Evolutionary conservation across 1,284 basidiomycete species (phyloP).

Genomic region (Tilletia setariae): DNA sequence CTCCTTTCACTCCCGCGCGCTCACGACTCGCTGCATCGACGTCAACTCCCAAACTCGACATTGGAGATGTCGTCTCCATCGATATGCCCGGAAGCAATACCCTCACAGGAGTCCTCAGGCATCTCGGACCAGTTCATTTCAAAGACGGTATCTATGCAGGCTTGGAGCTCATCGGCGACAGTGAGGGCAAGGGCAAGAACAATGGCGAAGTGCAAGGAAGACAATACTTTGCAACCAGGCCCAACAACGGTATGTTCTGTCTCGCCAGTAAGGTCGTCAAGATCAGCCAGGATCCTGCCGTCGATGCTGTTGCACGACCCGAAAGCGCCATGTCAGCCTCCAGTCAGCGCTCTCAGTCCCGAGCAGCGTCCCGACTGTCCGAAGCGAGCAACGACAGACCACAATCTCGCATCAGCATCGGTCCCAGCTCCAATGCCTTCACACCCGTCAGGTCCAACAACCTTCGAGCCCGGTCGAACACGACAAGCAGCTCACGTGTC

Average conservation of each 20-base stretch:
- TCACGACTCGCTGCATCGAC: not conserved
- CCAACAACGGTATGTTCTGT: slow-evolving; percentile 86
- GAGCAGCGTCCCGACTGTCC: not conserved
- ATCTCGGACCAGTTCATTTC: slow-evolving; percentile 44
- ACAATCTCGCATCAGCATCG: not conserved
- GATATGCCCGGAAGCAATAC: slow-evolving; percentile 28
- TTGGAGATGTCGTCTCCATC: slow-evolving; percentile 43
- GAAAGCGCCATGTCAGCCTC: slow-evolving; percentile 43
- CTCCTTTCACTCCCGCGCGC: not conserved
- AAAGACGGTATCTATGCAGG: slow-evolving; percentile 46
- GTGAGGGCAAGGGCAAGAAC: slow-evolving; percentile 85
- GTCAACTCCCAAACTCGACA: slow-evolving; percentile 25
- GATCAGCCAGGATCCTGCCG: slow-evolving; percentile 31
- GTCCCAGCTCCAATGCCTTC: not conserved
- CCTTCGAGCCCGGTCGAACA: not conserved
- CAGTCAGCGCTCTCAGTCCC: not conserved
- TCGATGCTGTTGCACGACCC: slow-evolving; percentile 47
- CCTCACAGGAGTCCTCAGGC: slow-evolving; percentile 45
- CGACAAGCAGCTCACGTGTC: not conserved
- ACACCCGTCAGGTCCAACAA: slow-evolving; percentile 5
- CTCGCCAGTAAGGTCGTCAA: slow-evolving; percentile 68
- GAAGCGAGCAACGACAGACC: not conserved
- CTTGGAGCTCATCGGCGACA: slow-evolving; percentile 47
- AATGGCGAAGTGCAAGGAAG: slow-evolving; percentile 84
- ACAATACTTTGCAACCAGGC: slow-evolving; percentile 82